Percentiles rank a stretch among this genome's conserved stretches.
phyloP scores from a whole-genome alignment of 176 grass and related monocot genomes.

The Oryza meyeriana region DNA sequence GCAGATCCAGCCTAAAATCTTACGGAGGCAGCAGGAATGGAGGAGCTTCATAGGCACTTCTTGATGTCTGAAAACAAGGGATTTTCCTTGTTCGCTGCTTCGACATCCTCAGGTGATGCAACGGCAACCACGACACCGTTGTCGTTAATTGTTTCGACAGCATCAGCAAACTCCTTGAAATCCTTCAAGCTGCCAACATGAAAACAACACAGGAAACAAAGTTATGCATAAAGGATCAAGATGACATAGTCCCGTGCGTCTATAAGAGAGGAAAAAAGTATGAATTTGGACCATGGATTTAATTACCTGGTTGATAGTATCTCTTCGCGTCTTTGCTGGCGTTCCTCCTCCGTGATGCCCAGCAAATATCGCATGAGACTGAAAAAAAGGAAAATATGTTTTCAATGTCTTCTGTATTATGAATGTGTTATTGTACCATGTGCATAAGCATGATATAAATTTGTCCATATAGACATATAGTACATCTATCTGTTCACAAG shows the following conservation, averaged over 20 bases:
- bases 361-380: constrained; percentile 88
- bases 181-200: constrained; percentile 66
- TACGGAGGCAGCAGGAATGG: not conserved
- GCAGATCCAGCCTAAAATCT: not conserved
- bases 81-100: constrained; percentile 59
- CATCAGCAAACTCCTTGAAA: constrained; percentile 97
- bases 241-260: too few species aligned
- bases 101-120: constrained; percentile 77
- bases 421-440: not conserved
- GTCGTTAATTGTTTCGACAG: constrained; percentile 70
- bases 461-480: constrained; percentile 19
- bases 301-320: constrained; percentile 83
- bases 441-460: not conserved
- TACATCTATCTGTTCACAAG: constrained; percentile 10
- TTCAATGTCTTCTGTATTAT: not conserved
- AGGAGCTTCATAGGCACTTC: constrained; percentile 58
- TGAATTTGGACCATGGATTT: constrained; percentile 16
- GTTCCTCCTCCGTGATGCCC: constrained; percentile 84
- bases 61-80: constrained; percentile 60
- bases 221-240: not conserved
- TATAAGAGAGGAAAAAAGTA: not conserved
- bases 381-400: not conserved
- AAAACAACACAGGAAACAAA: not conserved
- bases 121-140: constrained; percentile 81
- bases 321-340: constrained; percentile 84